phyloP scores from a whole-genome alignment of 2,329 filamentous ascomycete genomes.

The Claviceps spartinae region DNA sequence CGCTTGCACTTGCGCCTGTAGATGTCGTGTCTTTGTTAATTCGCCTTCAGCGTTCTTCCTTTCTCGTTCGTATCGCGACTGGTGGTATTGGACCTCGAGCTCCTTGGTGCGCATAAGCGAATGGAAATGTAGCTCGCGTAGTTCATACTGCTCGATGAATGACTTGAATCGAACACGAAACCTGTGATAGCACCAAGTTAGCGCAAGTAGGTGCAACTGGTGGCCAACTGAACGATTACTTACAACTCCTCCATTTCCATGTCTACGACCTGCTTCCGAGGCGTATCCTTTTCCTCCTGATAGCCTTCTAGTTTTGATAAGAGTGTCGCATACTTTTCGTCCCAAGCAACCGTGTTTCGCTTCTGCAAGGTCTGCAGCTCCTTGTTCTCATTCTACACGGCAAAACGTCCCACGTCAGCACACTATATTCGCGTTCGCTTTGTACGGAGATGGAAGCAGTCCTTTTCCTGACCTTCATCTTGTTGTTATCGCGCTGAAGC shows the following conservation, averaged over 20 bases:
- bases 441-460: background rate
- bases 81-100: slow-evolving; percentile 83
- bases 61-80: slow-evolving; percentile 78
- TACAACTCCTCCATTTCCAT: slow-evolving; percentile 84
- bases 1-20: slow-evolving; percentile 84
- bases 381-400: slow-evolving; percentile 71
- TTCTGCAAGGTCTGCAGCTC: slow-evolving; percentile 78
- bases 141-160: slow-evolving; percentile 90
- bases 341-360: slow-evolving; percentile 67
- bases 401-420: slow-evolving; percentile 12
- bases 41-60: slow-evolving; percentile 80
- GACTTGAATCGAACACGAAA: slow-evolving; percentile 85
- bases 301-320: slow-evolving; percentile 78
- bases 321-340: slow-evolving; percentile 69
- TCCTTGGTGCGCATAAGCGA: slow-evolving; percentile 88
- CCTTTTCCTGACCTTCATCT: slow-evolving; percentile 61
- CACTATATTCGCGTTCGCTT: background rate
- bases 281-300: slow-evolving; percentile 73
- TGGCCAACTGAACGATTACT: slow-evolving; percentile 17
- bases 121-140: slow-evolving; percentile 88
- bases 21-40: slow-evolving; percentile 61
- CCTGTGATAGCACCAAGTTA: slow-evolving; percentile 29
- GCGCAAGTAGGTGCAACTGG: background rate
- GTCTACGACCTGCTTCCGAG: slow-evolving; percentile 67
- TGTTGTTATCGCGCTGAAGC: slow-evolving; percentile 93